Base-by-base conservation (phyloP, 1,139 yeast genomes). In the Scheffersomyces parashehatae region DNA sequence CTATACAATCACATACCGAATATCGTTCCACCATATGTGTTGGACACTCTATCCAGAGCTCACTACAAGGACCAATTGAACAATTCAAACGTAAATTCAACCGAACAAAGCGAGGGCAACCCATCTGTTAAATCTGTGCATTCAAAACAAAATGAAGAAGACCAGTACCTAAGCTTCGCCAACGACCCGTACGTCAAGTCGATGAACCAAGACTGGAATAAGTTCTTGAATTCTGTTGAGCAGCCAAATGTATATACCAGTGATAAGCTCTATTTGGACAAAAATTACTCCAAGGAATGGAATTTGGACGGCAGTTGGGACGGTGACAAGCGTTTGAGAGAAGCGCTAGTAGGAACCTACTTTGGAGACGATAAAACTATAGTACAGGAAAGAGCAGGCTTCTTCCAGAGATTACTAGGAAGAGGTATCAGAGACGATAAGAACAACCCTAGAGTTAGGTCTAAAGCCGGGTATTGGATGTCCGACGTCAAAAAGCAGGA, bases 381-480 rank as follows among this genome's bases (percentile, higher is more conserved):
- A 39, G 38, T 36, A 7, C 31, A 42, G 35, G 35, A 31, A 29
- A 26, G 36, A 31, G 36, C 40, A 5, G 40, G 40, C 3, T 28
- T 38, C 26, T 30, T 38, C 28, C 13, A 3, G 31, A 28, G 29
- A 26, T 26, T 20, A 20, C 10, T 32, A 29, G 13, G 34, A 9
- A 24, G 33, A 3, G 35, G 51, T 36, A 28, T 46, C 12, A 38
- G 49, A 2, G 40, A 35, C 16, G 56, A 52, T 20, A 58, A 55
- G 46, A 68, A 55, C 49, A 46, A 58, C 24, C 67, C 73, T 2
- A 66, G 70, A 42, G 70, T 73, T n/a, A 57, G 81, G 39, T 73
- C 83, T 7, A 75, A 73, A 44, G 87, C 87, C 0, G 82, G 83
- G 13, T 82, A 82, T 56, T 83, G 88, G 88, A 79, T 82, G 79